Base-by-base conservation (phyloP, 148 eudicot species). In the Spergularia bocconei region DNA sequence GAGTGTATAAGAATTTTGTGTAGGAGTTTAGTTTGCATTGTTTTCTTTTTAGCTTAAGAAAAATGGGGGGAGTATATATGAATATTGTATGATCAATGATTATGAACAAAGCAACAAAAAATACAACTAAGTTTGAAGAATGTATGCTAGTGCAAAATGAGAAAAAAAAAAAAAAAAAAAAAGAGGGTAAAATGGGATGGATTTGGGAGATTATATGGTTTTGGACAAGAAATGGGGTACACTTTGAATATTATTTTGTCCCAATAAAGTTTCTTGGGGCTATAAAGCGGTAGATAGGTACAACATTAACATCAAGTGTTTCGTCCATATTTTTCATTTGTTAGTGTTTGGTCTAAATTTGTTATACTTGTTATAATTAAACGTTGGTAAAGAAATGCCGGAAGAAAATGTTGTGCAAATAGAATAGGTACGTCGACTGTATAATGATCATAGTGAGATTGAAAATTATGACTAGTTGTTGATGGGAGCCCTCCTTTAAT, bases 41-140 rank as follows among this genome's bases (percentile, higher is more conserved):
- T 14, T 73, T 13, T 39, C 55, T 38, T 36, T 54, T 14, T 13
- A 56, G 25, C 10, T 4, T 8, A 69, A 60, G 36, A 60, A 33
- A 59, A 19, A 57, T 16, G 63, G 50, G 29, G 48, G 15, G 48
- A 50, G 61, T 78, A 61, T 79, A 61, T 79, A 69, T 55, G 71
- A 69, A 63, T 41, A 41, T 10, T 36, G 71, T 68, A 12, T 63
- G 75, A 69, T 63, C 79, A 75, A 79, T 79, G 61, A 75, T 75
- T 67, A 57, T 65, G 21, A 59, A 72, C 41, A 48, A 76, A 58
- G 73, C 63, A 80, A 80, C 73, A 76, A 80, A 80, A 74, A 69
- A 56, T 71, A 80, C 79, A 65, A 80, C 79, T 29, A 75, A 29
- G 47, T 75, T 47, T 62, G 38, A 48, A 73, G 74, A 58, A 44